A percentile compares a stretch with the other conserved stretches of the same genome.
phyloP scores from a whole-genome alignment of 306 rosid genomes.

The Ammopiptanthus mongolicus region DNA sequence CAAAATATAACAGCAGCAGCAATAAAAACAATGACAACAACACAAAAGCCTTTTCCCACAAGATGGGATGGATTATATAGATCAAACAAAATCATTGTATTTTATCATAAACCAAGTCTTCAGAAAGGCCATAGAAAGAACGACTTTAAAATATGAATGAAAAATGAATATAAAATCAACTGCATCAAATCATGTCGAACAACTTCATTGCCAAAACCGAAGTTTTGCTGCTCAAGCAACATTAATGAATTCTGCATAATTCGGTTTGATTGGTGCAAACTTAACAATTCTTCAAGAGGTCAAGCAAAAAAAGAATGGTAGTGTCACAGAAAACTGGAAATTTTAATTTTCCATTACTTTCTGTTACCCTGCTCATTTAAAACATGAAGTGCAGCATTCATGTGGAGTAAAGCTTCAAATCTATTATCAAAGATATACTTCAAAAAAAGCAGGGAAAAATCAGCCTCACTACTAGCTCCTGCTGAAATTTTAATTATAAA shows the following conservation, averaged over 20 bases:
- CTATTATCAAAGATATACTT: neutral
- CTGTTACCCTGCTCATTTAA: neutral
- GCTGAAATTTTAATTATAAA: neutral
- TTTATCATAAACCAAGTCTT: neutral
- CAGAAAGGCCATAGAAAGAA: neutral
- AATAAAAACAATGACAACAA: neutral
- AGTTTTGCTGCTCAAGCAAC: neutral
- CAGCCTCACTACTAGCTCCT: neutral
- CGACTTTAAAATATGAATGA: neutral
- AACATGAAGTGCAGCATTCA: neutral
- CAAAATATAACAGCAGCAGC: neutral
- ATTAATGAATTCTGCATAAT: neutral
- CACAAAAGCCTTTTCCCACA: neutral
- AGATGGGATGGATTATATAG: neutral
- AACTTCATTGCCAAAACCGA: neutral
- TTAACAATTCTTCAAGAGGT: neutral
- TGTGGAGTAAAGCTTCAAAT: neutral
- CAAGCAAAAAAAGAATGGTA: neutral
- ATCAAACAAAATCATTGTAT: neutral
- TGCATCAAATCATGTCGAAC: neutral
- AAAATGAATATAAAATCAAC: neutral
- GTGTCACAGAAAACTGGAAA: neutral
- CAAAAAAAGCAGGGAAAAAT: neutral
- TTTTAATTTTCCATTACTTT: neutral
- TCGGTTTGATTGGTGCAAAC: neutral